Evolutionary conservation across 495 filamentous ascomycete species (phyloP), one percentile per base, ranked within the genome.

Genomic region (Neurospora sp.): DNA sequence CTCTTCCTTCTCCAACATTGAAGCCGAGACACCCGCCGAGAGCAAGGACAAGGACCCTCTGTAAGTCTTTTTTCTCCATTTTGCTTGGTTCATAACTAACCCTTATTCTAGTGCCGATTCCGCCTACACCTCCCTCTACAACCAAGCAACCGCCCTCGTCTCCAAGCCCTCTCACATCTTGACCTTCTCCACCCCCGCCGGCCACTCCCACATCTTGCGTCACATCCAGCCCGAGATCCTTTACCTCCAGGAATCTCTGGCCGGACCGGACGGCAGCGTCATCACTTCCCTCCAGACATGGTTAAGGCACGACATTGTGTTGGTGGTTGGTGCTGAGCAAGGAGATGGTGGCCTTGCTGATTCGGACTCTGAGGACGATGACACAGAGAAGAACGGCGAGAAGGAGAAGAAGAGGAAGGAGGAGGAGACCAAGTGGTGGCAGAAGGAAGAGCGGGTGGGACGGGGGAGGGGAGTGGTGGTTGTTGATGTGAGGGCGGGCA

Each of bases 1-100:
- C 73, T 96, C 94, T 9, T 96, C 94, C 0, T 97, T 93, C 79
- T 95, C 93, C 8, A 94, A 94, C 79, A 94, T 96, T 72, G 90
- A 89, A 79, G 89, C 88, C 4, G 86, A 87, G 71, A 91, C 90
- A 0, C 87, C 92, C n/a, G 87, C 83, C 44, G 89, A 91, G 48
- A 35, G 53, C 53, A 86, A 91, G 70, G 79, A 84, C 44, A 86
- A 87, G 72, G 89, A 83, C 68, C 84, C 87, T 7, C 48, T 89
- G 82, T 84, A 78, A 78, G 86, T 82, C 4, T 72, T 8, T 75
- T 5, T 40, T 16, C 87, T 17, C 68, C 4, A 16, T 69, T 39
- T 48, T 59, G 8, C 27, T 12, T 10, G 22, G 76, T 83, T 40
- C 69, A 79, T 70, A 8, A 78, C 82, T 76, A 78, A 79, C 16